Conservation (phyloP, 2,329 filamentous ascomycete species). For the Phaeophleospora eucalypticola region DNA sequence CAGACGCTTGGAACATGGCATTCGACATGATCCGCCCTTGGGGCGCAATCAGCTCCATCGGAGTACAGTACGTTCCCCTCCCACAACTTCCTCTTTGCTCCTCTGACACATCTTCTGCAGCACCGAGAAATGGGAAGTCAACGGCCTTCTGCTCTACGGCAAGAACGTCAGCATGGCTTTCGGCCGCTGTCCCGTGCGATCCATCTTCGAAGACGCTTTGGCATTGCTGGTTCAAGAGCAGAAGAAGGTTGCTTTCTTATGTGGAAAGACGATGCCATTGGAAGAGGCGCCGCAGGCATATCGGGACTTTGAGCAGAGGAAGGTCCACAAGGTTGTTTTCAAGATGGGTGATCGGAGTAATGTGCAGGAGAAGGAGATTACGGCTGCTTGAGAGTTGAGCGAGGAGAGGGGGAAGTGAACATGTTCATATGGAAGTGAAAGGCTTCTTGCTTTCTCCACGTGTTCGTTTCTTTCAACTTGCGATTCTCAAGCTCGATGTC, state of each 20-base stretch:
- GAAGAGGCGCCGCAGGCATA: constrained; percentile 50
- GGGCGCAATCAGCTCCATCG: constrained; percentile 46
- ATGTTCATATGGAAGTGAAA: neutral
- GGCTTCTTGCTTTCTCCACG: neutral
- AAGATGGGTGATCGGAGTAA: constrained; percentile 30
- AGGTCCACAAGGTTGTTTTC: constrained; percentile 52
- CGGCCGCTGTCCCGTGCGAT: constrained; percentile 48
- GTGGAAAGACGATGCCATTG: constrained; percentile 51
- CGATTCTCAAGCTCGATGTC: too few species aligned
- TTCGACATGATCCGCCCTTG: constrained; percentile 49
- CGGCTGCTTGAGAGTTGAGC: constrained; percentile 3
- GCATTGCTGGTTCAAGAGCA: constrained; percentile 46
- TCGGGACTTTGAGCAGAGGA: constrained; percentile 51
- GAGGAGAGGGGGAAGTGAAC: neutral
- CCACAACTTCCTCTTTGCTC: neutral
- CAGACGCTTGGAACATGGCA: constrained; percentile 45
- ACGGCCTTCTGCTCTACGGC: constrained; percentile 46
- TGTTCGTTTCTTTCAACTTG: too few species aligned
- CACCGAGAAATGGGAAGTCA: constrained; percentile 42
- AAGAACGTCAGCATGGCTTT: constrained; percentile 50
- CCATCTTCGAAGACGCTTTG: constrained; percentile 47
- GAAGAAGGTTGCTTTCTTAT: constrained; percentile 50
- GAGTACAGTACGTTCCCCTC: constrained; percentile 38
- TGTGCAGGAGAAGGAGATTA: constrained; percentile 18
- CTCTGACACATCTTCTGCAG: constrained; percentile 7